Conservation (phyloP, 257 asterid species). For the Knoxia roxburghii region DNA sequence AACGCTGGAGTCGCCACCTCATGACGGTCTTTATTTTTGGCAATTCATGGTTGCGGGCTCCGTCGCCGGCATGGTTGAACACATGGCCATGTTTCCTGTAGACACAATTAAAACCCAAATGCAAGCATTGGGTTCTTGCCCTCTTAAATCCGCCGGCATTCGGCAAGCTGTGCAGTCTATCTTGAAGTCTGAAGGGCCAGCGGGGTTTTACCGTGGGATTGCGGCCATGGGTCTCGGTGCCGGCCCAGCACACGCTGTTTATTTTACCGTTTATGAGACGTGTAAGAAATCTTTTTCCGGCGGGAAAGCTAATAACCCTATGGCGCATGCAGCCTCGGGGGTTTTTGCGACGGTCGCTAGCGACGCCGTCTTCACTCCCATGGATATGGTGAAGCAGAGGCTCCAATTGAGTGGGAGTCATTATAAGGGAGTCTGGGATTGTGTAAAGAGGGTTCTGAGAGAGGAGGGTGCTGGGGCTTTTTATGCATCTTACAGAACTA, state of each 20-base stretch:
- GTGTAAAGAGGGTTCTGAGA: slow-evolving; percentile 62
- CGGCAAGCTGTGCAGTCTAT: slow-evolving; percentile 60
- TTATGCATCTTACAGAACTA: slow-evolving; percentile 76
- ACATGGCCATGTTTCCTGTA: slow-evolving; percentile 97
- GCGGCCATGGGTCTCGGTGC: slow-evolving; percentile 98
- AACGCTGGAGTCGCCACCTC: slow-evolving; percentile 37
- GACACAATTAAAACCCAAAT: slow-evolving; percentile 89
- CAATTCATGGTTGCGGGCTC: slow-evolving; percentile 96
- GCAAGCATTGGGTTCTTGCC: slow-evolving; percentile 92
- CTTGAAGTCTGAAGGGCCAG: slow-evolving; percentile 56
- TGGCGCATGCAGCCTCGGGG: slow-evolving; percentile 76
- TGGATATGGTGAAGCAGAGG: slow-evolving; percentile 99
- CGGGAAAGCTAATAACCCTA: slow-evolving; percentile 58
- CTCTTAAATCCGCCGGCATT: slow-evolving; percentile 57
- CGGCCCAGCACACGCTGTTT: slow-evolving; percentile 95
- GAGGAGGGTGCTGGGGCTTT: slow-evolving; percentile 84
- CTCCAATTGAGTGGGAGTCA: slow-evolving; percentile 78
- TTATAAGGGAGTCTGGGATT: slow-evolving; percentile 76
- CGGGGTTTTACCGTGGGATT: slow-evolving; percentile 83
- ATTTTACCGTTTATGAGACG: slow-evolving; percentile 77
- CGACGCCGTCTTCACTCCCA: slow-evolving; percentile 87
- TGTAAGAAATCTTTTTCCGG: slow-evolving; percentile 66
- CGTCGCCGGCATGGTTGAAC: slow-evolving; percentile 85
- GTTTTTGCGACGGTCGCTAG: slow-evolving; percentile 85
- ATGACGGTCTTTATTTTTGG: slow-evolving; percentile 84